Evolutionary conservation across 1,284 basidiomycete genomes (phyloP).

Genomic region (Pascua guehoae): DNA sequence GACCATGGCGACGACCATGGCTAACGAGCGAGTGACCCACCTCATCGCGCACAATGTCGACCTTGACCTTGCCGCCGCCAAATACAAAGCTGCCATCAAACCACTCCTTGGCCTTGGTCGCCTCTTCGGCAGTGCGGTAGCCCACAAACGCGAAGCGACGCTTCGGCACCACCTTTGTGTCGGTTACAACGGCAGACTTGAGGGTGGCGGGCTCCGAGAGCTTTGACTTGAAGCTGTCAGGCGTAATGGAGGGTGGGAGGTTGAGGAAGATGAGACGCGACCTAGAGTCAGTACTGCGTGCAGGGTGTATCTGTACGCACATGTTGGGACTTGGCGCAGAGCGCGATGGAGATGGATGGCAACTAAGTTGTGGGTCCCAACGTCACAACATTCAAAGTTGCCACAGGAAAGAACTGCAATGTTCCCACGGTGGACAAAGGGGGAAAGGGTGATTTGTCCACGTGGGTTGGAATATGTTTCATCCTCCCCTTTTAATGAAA

Average conservation of each 20-base stretch:
- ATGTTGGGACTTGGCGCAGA: neutral
- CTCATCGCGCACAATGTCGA: slow-evolving; percentile 70
- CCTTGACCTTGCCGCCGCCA: slow-evolving; percentile 68
- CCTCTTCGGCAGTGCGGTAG: slow-evolving; percentile 76
- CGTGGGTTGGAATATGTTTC: too few relatives aligned
- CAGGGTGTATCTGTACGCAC: neutral
- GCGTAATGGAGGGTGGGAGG: slow-evolving; percentile 62
- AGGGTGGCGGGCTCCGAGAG: slow-evolving; percentile 32
- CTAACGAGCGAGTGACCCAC: slow-evolving; percentile 33
- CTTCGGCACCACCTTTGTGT: slow-evolving; percentile 77
- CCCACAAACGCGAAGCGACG: slow-evolving; percentile 91
- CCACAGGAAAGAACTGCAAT: neutral
- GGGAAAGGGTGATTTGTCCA: too few relatives aligned
- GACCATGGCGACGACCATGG: neutral
- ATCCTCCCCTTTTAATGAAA: neutral
- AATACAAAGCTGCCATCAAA: slow-evolving; percentile 78
- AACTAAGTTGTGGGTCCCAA: neutral
- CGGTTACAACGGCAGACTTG: slow-evolving; percentile 61
- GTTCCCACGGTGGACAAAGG: too few relatives aligned
- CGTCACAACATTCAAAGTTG: neutral
- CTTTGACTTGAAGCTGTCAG: slow-evolving; percentile 61
- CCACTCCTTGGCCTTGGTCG: slow-evolving; percentile 71
- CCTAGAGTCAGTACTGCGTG: slow-evolving; percentile 39
- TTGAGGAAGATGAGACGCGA: slow-evolving; percentile 91
- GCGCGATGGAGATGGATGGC: neutral